Evolutionary conservation across 2,329 filamentous ascomycete genomes (phyloP).

Genomic region (Sclerotinia subarctica): DNA sequence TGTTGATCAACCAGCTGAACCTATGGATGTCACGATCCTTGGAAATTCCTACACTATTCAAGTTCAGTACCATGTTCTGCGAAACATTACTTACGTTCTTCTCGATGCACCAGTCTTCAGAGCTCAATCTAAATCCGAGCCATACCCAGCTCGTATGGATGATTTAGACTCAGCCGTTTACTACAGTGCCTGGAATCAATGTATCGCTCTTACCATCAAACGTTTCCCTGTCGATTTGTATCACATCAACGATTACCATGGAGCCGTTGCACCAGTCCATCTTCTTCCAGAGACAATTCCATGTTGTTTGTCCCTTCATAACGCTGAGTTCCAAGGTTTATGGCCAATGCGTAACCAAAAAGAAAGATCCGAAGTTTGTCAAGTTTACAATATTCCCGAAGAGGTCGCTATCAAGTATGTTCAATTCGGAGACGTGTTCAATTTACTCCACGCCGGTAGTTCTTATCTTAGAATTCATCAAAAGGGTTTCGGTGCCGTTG

Average conservation of each 20-base stretch:
- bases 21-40: conserved; percentile 61
- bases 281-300: conserved; percentile 59
- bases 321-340: conserved; percentile 66
- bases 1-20: conserved; percentile 53
- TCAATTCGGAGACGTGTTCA: conserved; percentile 68
- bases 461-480: conserved; percentile 65
- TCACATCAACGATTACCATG: conserved; percentile 65
- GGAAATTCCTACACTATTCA: conserved; percentile 58
- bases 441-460: conserved; percentile 59
- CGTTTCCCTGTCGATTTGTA: conserved; percentile 63
- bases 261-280: conserved; percentile 61
- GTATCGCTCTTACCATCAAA: conserved; percentile 60
- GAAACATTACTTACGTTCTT: conserved; percentile 67
- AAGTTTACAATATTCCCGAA: conserved; percentile 59
- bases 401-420: conserved; percentile 59
- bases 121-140: conserved; percentile 58
- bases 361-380: conserved; percentile 61
- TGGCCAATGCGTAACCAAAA: conserved; percentile 64
- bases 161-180: conserved; percentile 66
- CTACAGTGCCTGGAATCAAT: conserved; percentile 69
- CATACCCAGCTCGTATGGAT: conserved; percentile 67
- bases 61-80: conserved; percentile 60
- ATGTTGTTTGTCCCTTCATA: conserved; percentile 62
- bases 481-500: conserved; percentile 64
- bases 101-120: conserved; percentile 59